Conservation (phyloP, 2,329 filamentous ascomycete genomes). For the Didymella arachidicola region DNA sequence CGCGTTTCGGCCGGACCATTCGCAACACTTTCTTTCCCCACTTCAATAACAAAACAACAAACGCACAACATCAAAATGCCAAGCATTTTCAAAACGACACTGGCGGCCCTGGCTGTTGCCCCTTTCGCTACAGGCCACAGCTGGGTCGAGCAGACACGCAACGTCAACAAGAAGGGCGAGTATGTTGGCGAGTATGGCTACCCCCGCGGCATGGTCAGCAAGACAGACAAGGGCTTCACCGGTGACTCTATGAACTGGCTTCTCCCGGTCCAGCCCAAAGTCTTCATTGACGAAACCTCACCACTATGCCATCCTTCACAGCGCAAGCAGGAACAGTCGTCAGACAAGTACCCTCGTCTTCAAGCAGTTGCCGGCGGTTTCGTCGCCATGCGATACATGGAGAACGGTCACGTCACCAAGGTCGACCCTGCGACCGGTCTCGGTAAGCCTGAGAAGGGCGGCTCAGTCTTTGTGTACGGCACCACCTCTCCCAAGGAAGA, state of each 20-base stretch:
- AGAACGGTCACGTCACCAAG: constrained; percentile 59
- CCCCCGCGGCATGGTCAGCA: constrained; percentile 72
- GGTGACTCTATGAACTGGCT: constrained; percentile 63
- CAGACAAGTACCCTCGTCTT: constrained; percentile 67
- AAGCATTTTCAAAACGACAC: constrained; percentile 22
- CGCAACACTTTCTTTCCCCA: constrained; percentile 7
- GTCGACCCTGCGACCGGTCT: constrained; percentile 46
- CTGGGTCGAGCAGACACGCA: constrained; percentile 81
- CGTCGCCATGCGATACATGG: constrained; percentile 59
- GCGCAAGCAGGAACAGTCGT: constrained; percentile 61
- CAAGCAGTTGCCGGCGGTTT: constrained; percentile 59
- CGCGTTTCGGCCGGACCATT: constrained; percentile 23
- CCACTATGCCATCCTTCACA: constrained; percentile 72
- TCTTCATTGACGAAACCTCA: constrained; percentile 60
- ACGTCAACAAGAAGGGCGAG: constrained; percentile 75
- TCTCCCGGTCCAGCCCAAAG: constrained; percentile 62
- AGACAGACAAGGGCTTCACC: constrained; percentile 63
- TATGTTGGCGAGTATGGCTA: constrained; percentile 77
- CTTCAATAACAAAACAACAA: constrained; percentile 14
- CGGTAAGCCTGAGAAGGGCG: constrained; percentile 55
- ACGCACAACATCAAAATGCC: constrained; percentile 28
- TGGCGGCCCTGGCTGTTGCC: constrained; percentile 31
- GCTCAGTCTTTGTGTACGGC: constrained; percentile 59
- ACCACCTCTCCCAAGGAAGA: constrained; percentile 58
- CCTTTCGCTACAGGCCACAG: constrained; percentile 63